A percentile compares a stretch with the other conserved stretches of the same genome.
phyloP scores from a whole-genome alignment of 768 basidiomycete species.

The Tylopilus sp. region DNA sequence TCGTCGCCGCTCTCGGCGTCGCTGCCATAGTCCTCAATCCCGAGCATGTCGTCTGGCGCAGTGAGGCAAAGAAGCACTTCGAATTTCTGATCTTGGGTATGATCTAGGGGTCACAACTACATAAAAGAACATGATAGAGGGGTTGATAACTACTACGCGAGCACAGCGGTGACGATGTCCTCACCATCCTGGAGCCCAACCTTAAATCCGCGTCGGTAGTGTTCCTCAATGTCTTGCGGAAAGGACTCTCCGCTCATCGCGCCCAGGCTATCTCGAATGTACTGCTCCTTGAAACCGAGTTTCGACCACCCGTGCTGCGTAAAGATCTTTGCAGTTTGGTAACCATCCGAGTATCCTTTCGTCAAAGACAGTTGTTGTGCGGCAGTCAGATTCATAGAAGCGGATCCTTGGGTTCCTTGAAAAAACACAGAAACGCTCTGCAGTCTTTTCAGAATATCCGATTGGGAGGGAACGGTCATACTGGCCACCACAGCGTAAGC shows the following conservation, averaged over 20 bases:
- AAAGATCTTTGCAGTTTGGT: slow-evolving; percentile 52
- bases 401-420: background rate
- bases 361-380: slow-evolving; percentile 11
- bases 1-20: slow-evolving; percentile 59
- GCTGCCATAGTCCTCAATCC: slow-evolving; percentile 76
- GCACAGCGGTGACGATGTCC: slow-evolving; percentile 8
- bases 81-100: no score
- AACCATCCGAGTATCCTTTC: slow-evolving; percentile 60
- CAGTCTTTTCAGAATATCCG: slow-evolving; percentile 10
- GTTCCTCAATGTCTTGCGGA: slow-evolving; percentile 4
- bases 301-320: slow-evolving; percentile 44
- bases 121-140: background rate
- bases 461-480: slow-evolving; percentile 14
- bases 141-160: background rate
- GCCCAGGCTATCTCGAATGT: slow-evolving; percentile 44
- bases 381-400: slow-evolving; percentile 2
- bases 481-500: slow-evolving; percentile 12
- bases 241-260: slow-evolving; percentile 13
- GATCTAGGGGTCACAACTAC: background rate
- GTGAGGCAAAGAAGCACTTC: background rate
- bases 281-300: slow-evolving; percentile 62
- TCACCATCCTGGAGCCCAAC: slow-evolving; percentile 14
- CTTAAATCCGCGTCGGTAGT: slow-evolving; percentile 16
- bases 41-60: slow-evolving; percentile 49
- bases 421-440: background rate